phyloP scores from a whole-genome alignment of 225 moss, liverwort and hornwort species.

The Physcomitrium patens region DNA sequence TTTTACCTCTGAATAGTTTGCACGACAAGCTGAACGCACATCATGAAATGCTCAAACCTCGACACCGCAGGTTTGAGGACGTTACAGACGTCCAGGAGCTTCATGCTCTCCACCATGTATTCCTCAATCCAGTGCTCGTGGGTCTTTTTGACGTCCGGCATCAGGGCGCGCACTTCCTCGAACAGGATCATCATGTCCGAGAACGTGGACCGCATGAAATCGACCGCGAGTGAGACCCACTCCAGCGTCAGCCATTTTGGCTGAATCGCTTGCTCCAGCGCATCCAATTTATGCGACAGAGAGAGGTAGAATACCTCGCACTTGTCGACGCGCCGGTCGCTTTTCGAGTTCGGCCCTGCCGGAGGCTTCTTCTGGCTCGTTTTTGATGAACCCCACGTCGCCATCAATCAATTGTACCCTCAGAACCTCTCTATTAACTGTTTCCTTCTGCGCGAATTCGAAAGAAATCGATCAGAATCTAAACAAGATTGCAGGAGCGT shows the following conservation, averaged over 20 bases:
- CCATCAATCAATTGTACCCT: slow-evolving; percentile 21
- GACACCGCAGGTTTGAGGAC: slow-evolving; percentile 56
- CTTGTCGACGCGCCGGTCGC: slow-evolving; percentile 36
- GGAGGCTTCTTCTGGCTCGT: slow-evolving; percentile 40
- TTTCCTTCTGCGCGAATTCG: background rate
- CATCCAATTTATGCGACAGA: slow-evolving; percentile 42
- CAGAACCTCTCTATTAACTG: background rate
- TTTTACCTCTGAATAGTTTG: slow-evolving; percentile 46
- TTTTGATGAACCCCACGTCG: slow-evolving; percentile 18
- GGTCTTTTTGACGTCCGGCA: slow-evolving; percentile 31
- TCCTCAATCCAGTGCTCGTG: slow-evolving; percentile 58
- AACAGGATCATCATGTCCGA: slow-evolving; percentile 57
- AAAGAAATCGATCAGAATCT: too few relatives aligned
- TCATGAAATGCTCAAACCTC: slow-evolving; percentile 54
- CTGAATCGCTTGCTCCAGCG: slow-evolving; percentile 53
- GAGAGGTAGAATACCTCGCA: slow-evolving; percentile 48
- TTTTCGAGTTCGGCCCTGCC: slow-evolving; percentile 26
- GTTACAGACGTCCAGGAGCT: slow-evolving; percentile 59
- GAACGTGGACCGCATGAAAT: slow-evolving; percentile 60
- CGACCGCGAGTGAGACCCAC: slow-evolving; percentile 54
- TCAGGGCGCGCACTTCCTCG: slow-evolving; percentile 40
- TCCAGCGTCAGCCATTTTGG: slow-evolving; percentile 51
- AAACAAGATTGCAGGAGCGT: background rate
- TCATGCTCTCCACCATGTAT: slow-evolving; percentile 69
- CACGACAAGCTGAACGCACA: slow-evolving; percentile 52